Evolutionary conservation across 2,329 filamentous ascomycete genomes (phyloP).

Genomic region (Clarireedia sp.): DNA sequence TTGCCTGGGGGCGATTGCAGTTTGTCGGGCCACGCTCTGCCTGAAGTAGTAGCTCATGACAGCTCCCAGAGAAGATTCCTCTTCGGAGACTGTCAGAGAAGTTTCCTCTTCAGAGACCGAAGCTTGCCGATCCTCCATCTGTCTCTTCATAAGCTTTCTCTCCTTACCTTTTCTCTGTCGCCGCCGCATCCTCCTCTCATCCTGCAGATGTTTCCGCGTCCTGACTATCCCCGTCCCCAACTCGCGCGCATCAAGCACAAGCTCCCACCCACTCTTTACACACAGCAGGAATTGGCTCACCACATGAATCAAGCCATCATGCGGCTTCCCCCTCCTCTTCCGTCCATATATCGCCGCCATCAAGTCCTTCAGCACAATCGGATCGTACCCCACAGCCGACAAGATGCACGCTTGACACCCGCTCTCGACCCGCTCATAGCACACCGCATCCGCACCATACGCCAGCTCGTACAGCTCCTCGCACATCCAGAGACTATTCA

Average conservation of each 20-base stretch:
- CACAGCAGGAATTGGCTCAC: conserved; percentile 19
- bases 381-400: conserved; percentile 39
- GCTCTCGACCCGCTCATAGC: conserved; percentile 28
- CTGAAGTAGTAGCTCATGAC: too few species aligned
- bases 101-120: not conserved
- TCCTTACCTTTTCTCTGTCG: not conserved
- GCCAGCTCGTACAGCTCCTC: conserved; percentile 27
- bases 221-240: conserved; percentile 14
- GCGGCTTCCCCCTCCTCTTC: conserved; percentile 10
- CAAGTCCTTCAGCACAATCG: conserved; percentile 37
- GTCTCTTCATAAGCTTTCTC: not conserved
- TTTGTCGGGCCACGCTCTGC: too few species aligned
- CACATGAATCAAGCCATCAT: conserved; percentile 14
- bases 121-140: not conserved
- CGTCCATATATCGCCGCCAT: conserved; percentile 35
- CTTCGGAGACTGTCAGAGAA: not conserved
- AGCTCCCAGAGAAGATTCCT: too few species aligned
- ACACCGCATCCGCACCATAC: conserved; percentile 24
- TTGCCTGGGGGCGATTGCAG: too few species aligned
- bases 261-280: not conserved
- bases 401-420: conserved; percentile 48
- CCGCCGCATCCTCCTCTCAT: not conserved
- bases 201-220: conserved; percentile 15
- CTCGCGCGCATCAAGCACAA: conserved; percentile 5
- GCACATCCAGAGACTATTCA: conserved; percentile 31